Evolutionary conservation across 2,329 filamentous ascomycete genomes (phyloP).

Genomic region (Arthrobotrys iridis): DNA sequence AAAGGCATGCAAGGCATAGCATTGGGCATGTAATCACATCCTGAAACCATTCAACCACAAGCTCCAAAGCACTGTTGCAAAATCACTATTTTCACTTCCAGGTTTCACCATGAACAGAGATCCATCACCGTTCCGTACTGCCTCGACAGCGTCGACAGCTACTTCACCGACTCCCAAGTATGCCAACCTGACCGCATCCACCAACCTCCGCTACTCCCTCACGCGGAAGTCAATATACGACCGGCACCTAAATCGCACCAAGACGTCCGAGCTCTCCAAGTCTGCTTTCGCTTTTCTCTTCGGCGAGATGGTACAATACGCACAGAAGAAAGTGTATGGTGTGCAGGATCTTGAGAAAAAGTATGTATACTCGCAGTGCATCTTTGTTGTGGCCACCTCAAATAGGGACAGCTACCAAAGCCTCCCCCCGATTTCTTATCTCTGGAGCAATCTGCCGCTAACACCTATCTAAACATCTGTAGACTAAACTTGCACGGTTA

Average conservation of each 20-base stretch:
- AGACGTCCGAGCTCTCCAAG: constrained; percentile 87
- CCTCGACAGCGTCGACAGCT: constrained; percentile 60
- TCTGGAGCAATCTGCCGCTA: no score
- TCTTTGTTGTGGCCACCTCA: no score
- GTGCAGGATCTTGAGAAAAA: constrained; percentile 93
- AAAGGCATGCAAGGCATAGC: no score
- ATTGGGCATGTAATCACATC: no score
- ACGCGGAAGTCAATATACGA: constrained; percentile 99
- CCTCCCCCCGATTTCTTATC: no score
- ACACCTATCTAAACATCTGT: not conserved
- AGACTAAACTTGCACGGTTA: constrained; percentile 93
- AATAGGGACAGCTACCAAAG: no score
- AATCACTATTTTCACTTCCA: not conserved
- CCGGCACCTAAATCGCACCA: constrained; percentile 87
- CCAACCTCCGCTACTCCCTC: constrained; percentile 84
- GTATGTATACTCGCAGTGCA: constrained; percentile 65
- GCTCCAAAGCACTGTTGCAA: not conserved
- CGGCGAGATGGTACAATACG: constrained; percentile 94
- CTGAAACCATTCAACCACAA: not conserved
- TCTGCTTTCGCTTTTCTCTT: constrained; percentile 96
- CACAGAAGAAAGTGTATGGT: constrained; percentile 86
- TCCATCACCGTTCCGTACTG: constrained; percentile 31
- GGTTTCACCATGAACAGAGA: constrained; percentile 43
- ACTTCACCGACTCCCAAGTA: constrained; percentile 62
- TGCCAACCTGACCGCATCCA: constrained; percentile 57